Conservation (phyloP, 345 rosid species). For the Gynandropsis gynandra region DNA sequence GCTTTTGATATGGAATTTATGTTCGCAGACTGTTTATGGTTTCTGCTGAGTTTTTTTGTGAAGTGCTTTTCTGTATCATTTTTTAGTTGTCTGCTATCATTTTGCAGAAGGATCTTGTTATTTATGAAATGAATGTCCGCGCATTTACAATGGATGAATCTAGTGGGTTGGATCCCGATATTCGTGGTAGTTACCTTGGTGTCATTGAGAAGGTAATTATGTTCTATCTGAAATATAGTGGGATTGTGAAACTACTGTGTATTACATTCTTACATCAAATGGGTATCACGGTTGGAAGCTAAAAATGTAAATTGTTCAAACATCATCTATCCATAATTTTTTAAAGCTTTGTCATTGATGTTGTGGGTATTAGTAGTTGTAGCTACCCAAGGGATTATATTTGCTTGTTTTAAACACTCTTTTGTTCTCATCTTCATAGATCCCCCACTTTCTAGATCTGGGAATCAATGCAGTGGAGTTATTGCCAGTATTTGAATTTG, state of each 20-base stretch:
- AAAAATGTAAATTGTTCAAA: not conserved
- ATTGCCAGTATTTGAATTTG: constrained; percentile 86
- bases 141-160: constrained; percentile 89
- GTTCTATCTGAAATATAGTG: not conserved
- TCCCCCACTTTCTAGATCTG: constrained; percentile 83
- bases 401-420: constrained; percentile 16
- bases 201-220: constrained; percentile 67
- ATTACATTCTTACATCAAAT: not conserved
- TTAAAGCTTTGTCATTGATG: constrained; percentile 2
- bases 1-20: not conserved
- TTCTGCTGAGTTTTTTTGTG: not conserved
- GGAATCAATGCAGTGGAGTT: constrained; percentile 93
- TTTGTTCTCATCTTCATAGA: constrained; percentile 36
- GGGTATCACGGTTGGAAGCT: not conserved
- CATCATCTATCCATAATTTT: no score
- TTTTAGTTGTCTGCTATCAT: constrained; percentile 10
- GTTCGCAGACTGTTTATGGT: not conserved
- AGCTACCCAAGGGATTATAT: no score
- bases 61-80: not conserved
- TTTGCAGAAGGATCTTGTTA: constrained; percentile 83
- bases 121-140: constrained; percentile 95
- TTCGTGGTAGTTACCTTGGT: constrained; percentile 79
- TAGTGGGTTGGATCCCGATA: constrained; percentile 59
- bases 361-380: not conserved
- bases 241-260: not conserved